Evolutionary conservation across 495 filamentous ascomycete genomes (phyloP), one percentile per base, ranked within the genome.

Genomic region (Penicillium odoratum): DNA sequence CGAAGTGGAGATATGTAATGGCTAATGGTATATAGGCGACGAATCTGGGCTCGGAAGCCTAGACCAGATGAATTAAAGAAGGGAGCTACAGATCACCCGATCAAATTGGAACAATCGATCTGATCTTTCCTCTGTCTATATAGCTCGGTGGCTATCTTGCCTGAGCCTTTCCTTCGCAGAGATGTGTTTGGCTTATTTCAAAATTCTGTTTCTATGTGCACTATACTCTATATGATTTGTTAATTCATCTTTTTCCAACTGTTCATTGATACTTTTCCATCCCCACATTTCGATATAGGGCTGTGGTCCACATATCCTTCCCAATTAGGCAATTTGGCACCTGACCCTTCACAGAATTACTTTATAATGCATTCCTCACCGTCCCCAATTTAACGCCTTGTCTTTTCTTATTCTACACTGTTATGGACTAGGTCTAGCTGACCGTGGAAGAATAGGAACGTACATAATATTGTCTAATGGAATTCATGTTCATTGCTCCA

Each of bases 11-110:
- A 11, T 51, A 28, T 8, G 5, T 51, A 33, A 21, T 36, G 48
- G 38, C 38, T 40, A 16, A 30, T 4, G 8, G 18, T 25, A 7
- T 9, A 5, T 34, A 66, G 63, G 21, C 57, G 63, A 44, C 55
- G 60, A 31, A 57, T 66, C 7, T 66, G 63, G 63, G 63, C 63
- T 18, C 57, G 63, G 43, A 66, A 66, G 51, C 63, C 63, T 10
- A 44, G 51, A 15, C 48, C 53, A 31, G 48, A 52, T 43, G 61
- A 63, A 15, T n/a, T 54, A 7, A 34, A 48, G 50, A 48, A 42
- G 16, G 28, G 8, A 31, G 13, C 4, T 3, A 5, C 5, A 5
- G 38, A 40, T 16, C 3, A 1, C 16, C 44, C 44, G 21, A 47
- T 47, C 9, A 47, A 26, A 47, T 3, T 13, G 21, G 46, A 48